Base-by-base conservation (phyloP, 169 alveolate species). In the Cryptosporidium andersoni region DNA sequence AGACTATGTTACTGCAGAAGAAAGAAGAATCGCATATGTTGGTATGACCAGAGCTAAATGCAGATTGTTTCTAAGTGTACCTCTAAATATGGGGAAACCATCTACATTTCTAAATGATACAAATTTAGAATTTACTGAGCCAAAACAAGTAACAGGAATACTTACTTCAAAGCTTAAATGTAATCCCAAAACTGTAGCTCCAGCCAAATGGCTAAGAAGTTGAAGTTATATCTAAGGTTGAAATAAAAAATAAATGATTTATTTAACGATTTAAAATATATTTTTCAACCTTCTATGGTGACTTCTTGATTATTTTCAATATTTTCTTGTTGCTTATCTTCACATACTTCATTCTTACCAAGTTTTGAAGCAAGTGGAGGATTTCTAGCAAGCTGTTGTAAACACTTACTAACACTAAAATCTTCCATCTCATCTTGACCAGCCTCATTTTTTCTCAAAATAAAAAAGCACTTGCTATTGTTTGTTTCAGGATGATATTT, bases 11-110 rank as follows among this genome's bases (percentile, higher is more conserved):
- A 36, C 66, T 51, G 93, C 88, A 81, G 96, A 93, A 88, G 96
- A 93, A 85, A 91, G 96, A 81, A 91, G 94, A 88, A 82, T 93
- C 7, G 89, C 88, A n/a, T 93, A 91, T 82, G 96, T 93, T 1
- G 96, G 93, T 9, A 82, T 90, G 64, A 93, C 96, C 11, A 66
- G 96, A 34, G 93, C 94, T 12, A 93, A 93, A 60, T 81, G 45
- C 37, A 80, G 88, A 51, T 47, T 82, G n/a, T 63, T 67, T 63
- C 11, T 74, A 55, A 74, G 74, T 11, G 85, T 58, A 25, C 85
- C 85, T 45, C 49, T 74, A 4, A 74, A 74, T 37, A 16, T 43
- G 9, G 85, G 85, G 2, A 74, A 74, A 14, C 74, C 68, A 16
- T 74, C 85, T 1, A 66, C 85, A 2, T 74, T 74, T 47, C 39